phyloP scores from a whole-genome alignment of 306 rosid genomes.

The Begonia loranthoides region DNA sequence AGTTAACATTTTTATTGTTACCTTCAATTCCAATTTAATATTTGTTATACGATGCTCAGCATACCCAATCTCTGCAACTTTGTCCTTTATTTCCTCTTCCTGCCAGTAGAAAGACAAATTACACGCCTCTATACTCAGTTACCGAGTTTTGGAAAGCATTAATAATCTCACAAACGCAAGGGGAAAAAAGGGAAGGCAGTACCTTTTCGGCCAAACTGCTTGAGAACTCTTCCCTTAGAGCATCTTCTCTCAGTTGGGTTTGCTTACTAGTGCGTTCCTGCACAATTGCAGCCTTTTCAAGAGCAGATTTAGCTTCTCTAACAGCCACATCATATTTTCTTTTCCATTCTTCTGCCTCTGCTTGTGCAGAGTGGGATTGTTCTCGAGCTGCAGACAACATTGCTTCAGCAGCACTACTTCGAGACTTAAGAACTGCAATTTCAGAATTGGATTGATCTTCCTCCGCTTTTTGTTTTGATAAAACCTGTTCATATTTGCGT shows the following conservation, averaged over 20 bases:
- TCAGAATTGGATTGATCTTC: conserved; percentile 74
- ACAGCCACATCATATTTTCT: conserved; percentile 70
- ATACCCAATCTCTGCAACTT: conserved; percentile 46
- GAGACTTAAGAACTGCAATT: conserved; percentile 71
- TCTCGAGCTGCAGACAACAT: conserved; percentile 83
- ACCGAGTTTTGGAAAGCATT: no score
- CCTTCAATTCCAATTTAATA: conserved; percentile 66
- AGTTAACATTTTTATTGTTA: conserved; percentile 2
- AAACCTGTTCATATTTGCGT: conserved; percentile 61
- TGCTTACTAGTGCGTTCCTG: conserved; percentile 73
- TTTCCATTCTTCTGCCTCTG: conserved; percentile 96
- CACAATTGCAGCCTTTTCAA: conserved; percentile 74
- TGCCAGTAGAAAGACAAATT: conserved; percentile 7
- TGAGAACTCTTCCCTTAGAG: conserved; percentile 74
- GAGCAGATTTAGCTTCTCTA: conserved; percentile 79
- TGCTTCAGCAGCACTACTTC: conserved; percentile 84
- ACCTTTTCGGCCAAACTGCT: conserved; percentile 71
- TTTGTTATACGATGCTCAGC: conserved; percentile 80
- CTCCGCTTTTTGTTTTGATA: conserved; percentile 68
- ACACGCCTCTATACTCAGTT: no score
- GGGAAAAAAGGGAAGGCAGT: not conserved
- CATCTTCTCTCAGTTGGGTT: conserved; percentile 82
- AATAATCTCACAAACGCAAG: no score
- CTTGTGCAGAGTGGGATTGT: conserved; percentile 87
- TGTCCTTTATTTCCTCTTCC: conserved; percentile 78